Conservation (phyloP, 129 eudicot genomes). For the Rutidosis leptorrhynchoides region DNA sequence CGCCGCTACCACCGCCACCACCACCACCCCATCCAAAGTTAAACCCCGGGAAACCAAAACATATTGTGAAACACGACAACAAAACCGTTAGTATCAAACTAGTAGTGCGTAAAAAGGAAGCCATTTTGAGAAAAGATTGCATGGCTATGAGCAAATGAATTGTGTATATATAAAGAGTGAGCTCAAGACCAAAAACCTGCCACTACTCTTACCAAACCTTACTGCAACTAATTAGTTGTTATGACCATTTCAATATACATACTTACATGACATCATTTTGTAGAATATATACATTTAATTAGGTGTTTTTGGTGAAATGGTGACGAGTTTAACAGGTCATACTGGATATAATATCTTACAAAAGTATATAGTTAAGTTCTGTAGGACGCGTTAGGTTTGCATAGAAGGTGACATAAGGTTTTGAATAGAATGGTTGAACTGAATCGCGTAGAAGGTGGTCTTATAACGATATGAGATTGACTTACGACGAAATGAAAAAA, state of each 20-base stretch:
- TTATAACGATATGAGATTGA: constrained; percentile 8
- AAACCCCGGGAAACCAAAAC: constrained; percentile 58
- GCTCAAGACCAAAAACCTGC: constrained; percentile 31
- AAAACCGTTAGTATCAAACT: constrained; percentile 33
- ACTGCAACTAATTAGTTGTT: constrained; percentile 22
- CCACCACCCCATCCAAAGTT: constrained; percentile 49
- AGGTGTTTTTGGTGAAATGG: constrained; percentile 25
- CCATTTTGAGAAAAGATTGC: constrained; percentile 43
- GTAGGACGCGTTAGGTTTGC: constrained; percentile 22
- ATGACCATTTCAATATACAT: constrained; percentile 34
- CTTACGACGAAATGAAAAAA: constrained; percentile 12
- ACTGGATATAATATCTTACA: constrained; percentile 13
- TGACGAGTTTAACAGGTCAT: constrained; percentile 24
- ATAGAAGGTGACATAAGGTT: constrained; percentile 9
- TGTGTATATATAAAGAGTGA: constrained; percentile 30
- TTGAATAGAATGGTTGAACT: constrained; percentile 28
- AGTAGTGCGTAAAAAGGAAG: constrained; percentile 33
- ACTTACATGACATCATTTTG: constrained; percentile 27
- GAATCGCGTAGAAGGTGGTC: constrained; percentile 14
- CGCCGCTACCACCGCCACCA: constrained; percentile 26
- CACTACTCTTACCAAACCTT: constrained; percentile 47
- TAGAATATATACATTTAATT: constrained; percentile 17
- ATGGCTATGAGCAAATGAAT: constrained; percentile 6
- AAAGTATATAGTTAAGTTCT: constrained; percentile 5
- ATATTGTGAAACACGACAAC: constrained; percentile 28